Evolutionary conservation across 352 stramenopile species (phyloP).

Genomic region (Phytophthora macrochlamydospora): DNA sequence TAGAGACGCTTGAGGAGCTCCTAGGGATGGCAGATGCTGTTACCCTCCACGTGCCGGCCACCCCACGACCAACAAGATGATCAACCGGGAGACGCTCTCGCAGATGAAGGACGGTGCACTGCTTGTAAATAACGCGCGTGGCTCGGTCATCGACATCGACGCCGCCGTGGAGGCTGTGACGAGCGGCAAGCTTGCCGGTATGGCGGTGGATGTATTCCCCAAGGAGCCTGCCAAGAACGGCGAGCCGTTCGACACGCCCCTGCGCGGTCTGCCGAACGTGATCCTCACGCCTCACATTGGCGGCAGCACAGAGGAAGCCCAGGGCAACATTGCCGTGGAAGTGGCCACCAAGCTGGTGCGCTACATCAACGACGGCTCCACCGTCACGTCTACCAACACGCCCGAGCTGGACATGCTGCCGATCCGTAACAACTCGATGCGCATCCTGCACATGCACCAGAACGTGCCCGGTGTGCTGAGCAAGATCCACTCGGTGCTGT

Average conservation of each 20-base stretch:
- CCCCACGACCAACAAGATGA: constrained; percentile 92
- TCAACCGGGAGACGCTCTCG: constrained; percentile 87
- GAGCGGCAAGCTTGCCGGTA: constrained; percentile 80
- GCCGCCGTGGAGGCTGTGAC: constrained; percentile 91
- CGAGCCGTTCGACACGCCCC: constrained; percentile 78
- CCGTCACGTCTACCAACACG: constrained; percentile 80
- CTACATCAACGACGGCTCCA: constrained; percentile 85
- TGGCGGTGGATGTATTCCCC: constrained; percentile 91
- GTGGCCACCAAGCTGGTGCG: constrained; percentile 82
- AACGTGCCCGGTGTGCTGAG: constrained; percentile 85
- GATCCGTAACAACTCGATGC: constrained; percentile 78
- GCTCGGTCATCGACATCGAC: constrained; percentile 94
- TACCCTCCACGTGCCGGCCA: constrained; percentile 96
- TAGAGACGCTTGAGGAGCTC: constrained; percentile 86
- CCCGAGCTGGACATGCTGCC: constrained; percentile 82
- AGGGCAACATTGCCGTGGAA: constrained; percentile 91
- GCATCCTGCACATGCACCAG: constrained; percentile 87
- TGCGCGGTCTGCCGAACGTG: constrained; percentile 93
- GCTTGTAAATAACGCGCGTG: constrained; percentile 96
- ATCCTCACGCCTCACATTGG: constrained; percentile 96
- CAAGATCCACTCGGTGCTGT: constrained; percentile 88
- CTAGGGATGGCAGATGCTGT: constrained; percentile 91
- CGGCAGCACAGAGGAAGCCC: constrained; percentile 95
- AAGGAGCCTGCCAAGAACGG: constrained; percentile 89
- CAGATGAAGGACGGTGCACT: constrained; percentile 93